Base-by-base conservation (phyloP, 2,329 filamentous ascomycete species). In the Conoideocrella luteorostrata region DNA sequence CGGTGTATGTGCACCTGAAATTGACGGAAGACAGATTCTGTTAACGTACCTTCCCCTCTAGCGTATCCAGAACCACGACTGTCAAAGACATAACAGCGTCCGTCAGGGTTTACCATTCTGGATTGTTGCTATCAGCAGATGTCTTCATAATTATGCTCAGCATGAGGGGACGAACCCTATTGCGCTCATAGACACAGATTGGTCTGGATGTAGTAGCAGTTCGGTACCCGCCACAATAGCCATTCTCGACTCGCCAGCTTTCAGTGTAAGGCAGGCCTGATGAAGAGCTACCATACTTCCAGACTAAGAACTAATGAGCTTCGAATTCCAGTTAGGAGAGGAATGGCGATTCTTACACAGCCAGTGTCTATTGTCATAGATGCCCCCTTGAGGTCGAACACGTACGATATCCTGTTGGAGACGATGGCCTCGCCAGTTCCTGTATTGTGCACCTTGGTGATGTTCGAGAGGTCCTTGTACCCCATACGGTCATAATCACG, bases 281-380 rank as follows among this genome's bases (percentile, higher is more conserved):
- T 76, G 68, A 0, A 75, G 54, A 0, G 69, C 70, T 2, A 70
- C 62, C 2, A 75, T n/a, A n/a, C n/a, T n/a, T n/a, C n/a, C n/a
- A n/a, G n/a, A n/a, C n/a, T n/a, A n/a, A n/a, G n/a, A n/a, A n/a
- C n/a, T n/a, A n/a, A n/a, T n/a, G n/a, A n/a, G n/a, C n/a, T n/a
- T n/a, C n/a, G n/a, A n/a, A n/a, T n/a, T n/a, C n/a, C n/a, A n/a
- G n/a, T n/a, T n/a, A n/a, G n/a, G n/a, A n/a, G n/a, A n/a, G n/a
- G n/a, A n/a, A n/a, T n/a, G n/a, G n/a, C n/a, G n/a, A n/a, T n/a
- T n/a, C n/a, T n/a, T n/a, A n/a, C n/a, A n/a, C n/a, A n/a, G n/a
- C n/a, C n/a, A n/a, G n/a, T n/a, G n/a, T n/a, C n/a, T n/a, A n/a
- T n/a, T n/a, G n/a, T n/a, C n/a, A n/a, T n/a, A n/a, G n/a, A n/a